Percentiles rank a stretch among this genome's conserved stretches.
phyloP scores from a whole-genome alignment of 257 asterid species.

The Solanum paucissectum region DNA sequence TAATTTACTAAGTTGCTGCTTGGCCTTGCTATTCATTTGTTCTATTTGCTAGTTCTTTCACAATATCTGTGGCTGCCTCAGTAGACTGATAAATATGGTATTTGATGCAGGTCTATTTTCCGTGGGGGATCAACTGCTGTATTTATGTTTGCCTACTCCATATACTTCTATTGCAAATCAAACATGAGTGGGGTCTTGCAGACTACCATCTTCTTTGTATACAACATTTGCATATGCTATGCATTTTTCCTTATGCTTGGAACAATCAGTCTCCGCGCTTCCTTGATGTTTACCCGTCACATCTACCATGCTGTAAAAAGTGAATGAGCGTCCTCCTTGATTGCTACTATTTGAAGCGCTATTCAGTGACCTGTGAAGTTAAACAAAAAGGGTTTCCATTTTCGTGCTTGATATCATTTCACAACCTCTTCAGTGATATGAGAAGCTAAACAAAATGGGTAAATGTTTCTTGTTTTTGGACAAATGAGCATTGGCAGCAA shows the following conservation, averaged over 20 bases:
- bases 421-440: background rate
- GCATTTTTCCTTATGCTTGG: conserved; percentile 77
- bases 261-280: conserved; percentile 49
- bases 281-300: conserved; percentile 46
- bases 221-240: conserved; percentile 60
- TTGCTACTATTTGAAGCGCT: background rate
- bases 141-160: conserved; percentile 52
- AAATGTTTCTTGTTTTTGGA: background rate
- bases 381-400: background rate
- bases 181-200: conserved; percentile 64
- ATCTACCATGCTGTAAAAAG: conserved; percentile 57
- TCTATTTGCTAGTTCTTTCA: background rate
- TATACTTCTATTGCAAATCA: conserved; percentile 53
- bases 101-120: conserved; percentile 53
- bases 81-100: background rate
- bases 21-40: background rate
- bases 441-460: background rate
- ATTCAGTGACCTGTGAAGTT: background rate
- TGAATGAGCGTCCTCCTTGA: conserved; percentile 29
- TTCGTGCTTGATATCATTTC: background rate
- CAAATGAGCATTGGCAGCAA: background rate
- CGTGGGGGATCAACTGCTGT: conserved; percentile 76
- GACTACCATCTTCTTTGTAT: conserved; percentile 48
- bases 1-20: background rate
- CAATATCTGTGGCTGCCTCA: background rate